A percentile compares a stretch with the other conserved stretches of the same genome.
These are phyloP conservation scores for Neonectria ditissima DNA, from an alignment of 2,329 filamentous ascomycete genomes.

Conservation along the genomic window DNA sequence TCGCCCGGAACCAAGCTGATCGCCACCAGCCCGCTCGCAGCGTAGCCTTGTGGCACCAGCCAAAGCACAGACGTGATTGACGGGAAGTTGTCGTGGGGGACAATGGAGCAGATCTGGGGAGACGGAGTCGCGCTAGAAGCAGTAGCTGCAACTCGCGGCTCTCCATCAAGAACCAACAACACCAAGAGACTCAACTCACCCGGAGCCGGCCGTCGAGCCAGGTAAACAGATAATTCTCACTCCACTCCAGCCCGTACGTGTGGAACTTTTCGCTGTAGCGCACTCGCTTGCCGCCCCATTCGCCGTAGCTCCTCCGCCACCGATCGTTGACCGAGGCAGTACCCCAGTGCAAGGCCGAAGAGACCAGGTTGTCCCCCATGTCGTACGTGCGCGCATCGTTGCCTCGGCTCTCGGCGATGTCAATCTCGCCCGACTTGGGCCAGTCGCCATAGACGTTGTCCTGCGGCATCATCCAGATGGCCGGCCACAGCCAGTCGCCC, in stretches of 20 bases:
- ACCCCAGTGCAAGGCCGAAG: conserved; percentile 60
- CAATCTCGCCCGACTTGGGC: conserved; percentile 66
- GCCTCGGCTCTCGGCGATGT: conserved; percentile 63
- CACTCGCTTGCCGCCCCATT: conserved; percentile 47
- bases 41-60: neutral
- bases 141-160: neutral
- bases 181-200: conserved; percentile 47
- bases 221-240: conserved; percentile 62
- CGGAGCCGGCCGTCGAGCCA: conserved; percentile 60
- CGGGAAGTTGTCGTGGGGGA: neutral
- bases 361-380: conserved; percentile 53
- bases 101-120: neutral
- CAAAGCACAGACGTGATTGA: neutral
- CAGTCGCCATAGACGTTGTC: conserved; percentile 61
- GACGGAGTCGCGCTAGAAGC: too few species aligned
- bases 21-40: neutral
- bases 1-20: too few species aligned
- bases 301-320: conserved; percentile 48
- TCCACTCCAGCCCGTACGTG: conserved; percentile 65
- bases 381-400: conserved; percentile 53
- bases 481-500: conserved; percentile 68
- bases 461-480: conserved; percentile 59
- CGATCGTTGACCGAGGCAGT: conserved; percentile 44
- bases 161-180: conserved; percentile 21
- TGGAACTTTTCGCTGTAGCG: conserved; percentile 57